Evolutionary conservation across 768 basidiomycete species (phyloP).

Genomic region (Russula dissimulans): DNA sequence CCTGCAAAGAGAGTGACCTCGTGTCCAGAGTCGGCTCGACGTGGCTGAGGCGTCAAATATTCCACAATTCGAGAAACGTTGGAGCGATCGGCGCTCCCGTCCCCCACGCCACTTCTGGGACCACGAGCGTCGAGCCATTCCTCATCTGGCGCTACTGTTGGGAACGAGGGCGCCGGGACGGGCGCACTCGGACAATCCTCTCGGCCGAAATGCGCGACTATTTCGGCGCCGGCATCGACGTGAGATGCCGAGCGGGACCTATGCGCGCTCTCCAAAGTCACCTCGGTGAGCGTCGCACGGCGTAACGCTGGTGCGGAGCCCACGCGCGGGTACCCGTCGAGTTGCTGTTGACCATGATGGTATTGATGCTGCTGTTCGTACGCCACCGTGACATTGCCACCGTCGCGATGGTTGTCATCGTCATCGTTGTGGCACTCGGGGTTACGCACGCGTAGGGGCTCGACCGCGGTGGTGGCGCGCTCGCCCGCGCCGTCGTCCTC

Average conservation of each 20-base stretch:
- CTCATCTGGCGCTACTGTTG: not conserved
- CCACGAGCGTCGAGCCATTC: conserved; percentile 1
- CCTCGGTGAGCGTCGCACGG: not conserved
- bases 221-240: not conserved
- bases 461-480: conserved; percentile 13
- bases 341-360: not conserved
- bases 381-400: not conserved
- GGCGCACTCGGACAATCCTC: not conserved
- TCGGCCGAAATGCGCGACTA: not conserved
- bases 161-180: not conserved
- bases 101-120: not conserved
- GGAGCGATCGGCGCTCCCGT: not conserved
- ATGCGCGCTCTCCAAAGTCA: not conserved
- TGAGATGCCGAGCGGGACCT: conserved; percentile 9
- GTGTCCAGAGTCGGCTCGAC: conserved; percentile 7
- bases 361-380: not conserved
- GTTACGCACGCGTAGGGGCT: conserved; percentile 3
- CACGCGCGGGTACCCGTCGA: not conserved
- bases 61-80: not conserved
- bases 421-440: not conserved
- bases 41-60: conserved; percentile 2
- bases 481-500: conserved; percentile 1
- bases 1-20: conserved; percentile 13
- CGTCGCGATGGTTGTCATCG: not conserved
- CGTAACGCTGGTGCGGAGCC: not conserved